A percentile compares a stretch with the other conserved stretches of the same genome.
phyloP scores from a whole-genome alignment of 176 grass and related monocot genomes.

The Eremochloa ophiuroides region DNA sequence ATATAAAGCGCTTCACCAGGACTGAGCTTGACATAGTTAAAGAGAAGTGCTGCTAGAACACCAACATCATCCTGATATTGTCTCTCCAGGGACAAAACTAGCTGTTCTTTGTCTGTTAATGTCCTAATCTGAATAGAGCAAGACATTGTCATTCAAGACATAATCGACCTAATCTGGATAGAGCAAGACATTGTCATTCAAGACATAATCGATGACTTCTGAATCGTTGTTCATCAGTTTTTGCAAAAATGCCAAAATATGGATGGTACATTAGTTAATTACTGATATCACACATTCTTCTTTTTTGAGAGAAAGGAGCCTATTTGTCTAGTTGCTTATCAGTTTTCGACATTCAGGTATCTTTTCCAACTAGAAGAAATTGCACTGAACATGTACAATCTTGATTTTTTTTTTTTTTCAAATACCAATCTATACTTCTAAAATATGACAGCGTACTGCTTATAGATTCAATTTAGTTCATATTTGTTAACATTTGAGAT shows the following conservation, averaged over 20 bases:
- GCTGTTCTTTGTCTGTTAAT: slow-evolving; percentile 72
- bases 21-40: slow-evolving; percentile 82
- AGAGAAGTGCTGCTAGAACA: slow-evolving; percentile 66
- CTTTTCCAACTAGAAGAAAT: neutral
- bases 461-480: neutral
- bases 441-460: neutral
- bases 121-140: slow-evolving; percentile 52
- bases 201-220: neutral
- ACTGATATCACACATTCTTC: neutral
- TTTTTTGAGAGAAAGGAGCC: neutral
- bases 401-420: neutral
- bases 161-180: neutral
- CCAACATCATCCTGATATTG: slow-evolving; percentile 81
- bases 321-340: neutral
- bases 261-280: neutral
- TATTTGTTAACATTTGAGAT: neutral
- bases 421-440: neutral
- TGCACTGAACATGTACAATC: neutral
- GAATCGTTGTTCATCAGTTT: neutral
- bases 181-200: neutral
- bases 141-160: neutral
- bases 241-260: neutral
- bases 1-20: slow-evolving; percentile 88
- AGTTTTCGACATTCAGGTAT: neutral
- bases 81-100: slow-evolving; percentile 59